A percentile compares a stretch with the other conserved stretches of the same genome.
Evolutionary conservation across 129 eudicot species (phyloP).

Genomic region (Daucus carota): DH1_v3.0 NC_030384.2:41225501-41226000

Average conservation of each 20-base stretch:
- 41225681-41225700: too few species aligned
- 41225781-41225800: background rate
- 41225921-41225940: background rate
- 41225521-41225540: too few species aligned
- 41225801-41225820: background rate
- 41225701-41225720: background rate
- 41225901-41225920: background rate
- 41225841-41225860: background rate
- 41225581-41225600: background rate
- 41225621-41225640: background rate
- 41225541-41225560: too few species aligned
- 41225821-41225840: background rate
- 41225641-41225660: background rate
- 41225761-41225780: background rate
- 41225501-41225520: too few species aligned
- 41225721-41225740: background rate
- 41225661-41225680: background rate
- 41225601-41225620: background rate
- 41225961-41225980: background rate
- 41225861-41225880: background rate
- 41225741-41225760: background rate
- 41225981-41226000: background rate
- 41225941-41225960: background rate
- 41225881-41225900: background rate
- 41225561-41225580: too few species aligned